Evolutionary conservation across 331 rosid species (phyloP).

Genomic region (Ulmus americana): DNA sequence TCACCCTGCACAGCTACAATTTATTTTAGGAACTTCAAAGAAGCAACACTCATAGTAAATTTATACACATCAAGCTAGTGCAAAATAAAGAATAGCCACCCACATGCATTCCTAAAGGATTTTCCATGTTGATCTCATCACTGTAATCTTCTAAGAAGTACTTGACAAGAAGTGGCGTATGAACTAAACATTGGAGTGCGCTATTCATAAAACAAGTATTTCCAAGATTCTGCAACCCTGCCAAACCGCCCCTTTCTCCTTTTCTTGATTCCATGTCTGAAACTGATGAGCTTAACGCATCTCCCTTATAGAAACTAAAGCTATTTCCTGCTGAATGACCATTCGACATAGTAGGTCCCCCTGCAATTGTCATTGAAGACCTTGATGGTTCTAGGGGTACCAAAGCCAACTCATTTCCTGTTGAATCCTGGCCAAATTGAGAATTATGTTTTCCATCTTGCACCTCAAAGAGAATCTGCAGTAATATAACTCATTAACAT

Average conservation of each 20-base stretch:
- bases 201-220: constrained; percentile 99
- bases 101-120: constrained; percentile 97
- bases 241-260: constrained; percentile 80
- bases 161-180: constrained; percentile 77
- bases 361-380: constrained; percentile 78
- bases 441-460: constrained; percentile 34
- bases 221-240: constrained; percentile 96
- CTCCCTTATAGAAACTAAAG: constrained; percentile 48
- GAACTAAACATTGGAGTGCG: constrained; percentile 87
- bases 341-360: constrained; percentile 83
- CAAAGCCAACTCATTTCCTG: constrained; percentile 85
- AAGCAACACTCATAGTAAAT: constrained; percentile 10
- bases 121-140: constrained; percentile 80
- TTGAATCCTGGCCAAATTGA: constrained; percentile 50
- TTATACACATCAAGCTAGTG: constrained; percentile 11
- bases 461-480: constrained; percentile 80
- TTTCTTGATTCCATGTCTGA: constrained; percentile 45
- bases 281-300: constrained; percentile 47
- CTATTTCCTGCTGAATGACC: constrained; percentile 69
- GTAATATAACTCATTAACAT: constrained; percentile 29
- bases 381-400: constrained; percentile 84
- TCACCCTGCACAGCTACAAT: constrained; percentile 71
- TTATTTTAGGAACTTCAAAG: constrained; percentile 22
- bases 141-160: constrained; percentile 87
- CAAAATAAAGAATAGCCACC: constrained; percentile 33